A percentile compares a stretch with the other conserved stretches of the same genome.
These are phyloP conservation scores for Gyromitra esculenta DNA, from an alignment of 2,329 filamentous ascomycete species.

Conservation along the genomic window DNA sequence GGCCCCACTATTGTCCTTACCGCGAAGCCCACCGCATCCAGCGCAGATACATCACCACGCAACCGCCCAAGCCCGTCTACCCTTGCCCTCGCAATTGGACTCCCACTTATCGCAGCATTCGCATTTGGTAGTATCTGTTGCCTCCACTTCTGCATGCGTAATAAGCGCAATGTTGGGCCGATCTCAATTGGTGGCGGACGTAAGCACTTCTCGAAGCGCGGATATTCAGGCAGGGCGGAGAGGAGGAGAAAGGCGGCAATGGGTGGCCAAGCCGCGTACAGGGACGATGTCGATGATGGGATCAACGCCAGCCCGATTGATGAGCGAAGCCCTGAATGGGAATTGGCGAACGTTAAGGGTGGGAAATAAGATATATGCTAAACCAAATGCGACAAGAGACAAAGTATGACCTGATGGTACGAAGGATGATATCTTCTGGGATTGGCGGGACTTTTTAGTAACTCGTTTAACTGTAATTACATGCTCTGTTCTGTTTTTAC, in stretches of 20 bases:
- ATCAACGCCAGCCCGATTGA: slow-evolving; percentile 4
- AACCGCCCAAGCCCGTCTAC: slow-evolving; percentile 40
- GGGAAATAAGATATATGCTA: slow-evolving; percentile 35
- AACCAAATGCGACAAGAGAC: neutral
- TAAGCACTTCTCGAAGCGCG: slow-evolving; percentile 43
- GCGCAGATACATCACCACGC: slow-evolving; percentile 28
- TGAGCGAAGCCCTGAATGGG: slow-evolving; percentile 44
- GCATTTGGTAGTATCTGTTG: slow-evolving; percentile 37
- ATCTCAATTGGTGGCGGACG: slow-evolving; percentile 53
- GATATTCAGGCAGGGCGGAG: slow-evolving; percentile 42
- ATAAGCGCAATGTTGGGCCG: slow-evolving; percentile 49
- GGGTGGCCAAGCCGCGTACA: slow-evolving; percentile 34
- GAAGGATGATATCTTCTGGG: slow-evolving; percentile 1
- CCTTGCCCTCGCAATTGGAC: slow-evolving; percentile 47
- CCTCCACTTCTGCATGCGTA: slow-evolving; percentile 53
- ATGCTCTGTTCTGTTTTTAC: slow-evolving; percentile 3
- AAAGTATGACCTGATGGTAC: slow-evolving; percentile 2
- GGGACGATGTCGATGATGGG: slow-evolving; percentile 39
- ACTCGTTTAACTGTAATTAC: slow-evolving; percentile 27
- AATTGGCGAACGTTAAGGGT: slow-evolving; percentile 53
- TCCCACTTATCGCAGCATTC: slow-evolving; percentile 47
- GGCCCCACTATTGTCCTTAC: slow-evolving; percentile 50
- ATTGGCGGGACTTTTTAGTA: neutral
- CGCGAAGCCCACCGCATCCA: slow-evolving; percentile 11
- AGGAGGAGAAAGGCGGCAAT: slow-evolving; percentile 42